phyloP scores from a whole-genome alignment of 345 rosid species.

The Clausena lansium region DNA sequence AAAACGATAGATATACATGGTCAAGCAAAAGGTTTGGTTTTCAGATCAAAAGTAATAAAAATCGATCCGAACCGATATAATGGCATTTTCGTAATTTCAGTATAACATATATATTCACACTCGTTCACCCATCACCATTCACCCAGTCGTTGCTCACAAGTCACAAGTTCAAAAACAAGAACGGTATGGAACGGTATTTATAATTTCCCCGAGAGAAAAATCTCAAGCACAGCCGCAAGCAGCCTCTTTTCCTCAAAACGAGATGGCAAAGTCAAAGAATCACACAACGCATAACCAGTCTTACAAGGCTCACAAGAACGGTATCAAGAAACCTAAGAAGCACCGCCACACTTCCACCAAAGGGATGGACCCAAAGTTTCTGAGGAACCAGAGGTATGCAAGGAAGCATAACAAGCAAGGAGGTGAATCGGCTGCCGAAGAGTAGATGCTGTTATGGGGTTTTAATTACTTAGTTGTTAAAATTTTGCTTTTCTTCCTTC shows the following conservation, averaged over 20 bases:
- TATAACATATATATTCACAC: no score
- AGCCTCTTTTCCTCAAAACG: neutral
- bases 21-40: neutral
- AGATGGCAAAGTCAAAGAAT: constrained; percentile 99
- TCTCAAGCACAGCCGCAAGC: neutral
- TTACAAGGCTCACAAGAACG: constrained; percentile 92
- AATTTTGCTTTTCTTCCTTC: neutral
- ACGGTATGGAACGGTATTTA: no score
- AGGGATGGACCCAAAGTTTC: constrained; percentile 98
- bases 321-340: constrained; percentile 94
- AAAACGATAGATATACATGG: no score
- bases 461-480: neutral
- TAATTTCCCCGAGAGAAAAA: neutral
- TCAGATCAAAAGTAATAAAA: no score
- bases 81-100: no score
- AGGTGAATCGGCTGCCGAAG: constrained; percentile 39
- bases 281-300: constrained; percentile 99
- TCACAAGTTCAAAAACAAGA: no score
- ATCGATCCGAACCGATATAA: no score
- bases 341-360: constrained; percentile 91
- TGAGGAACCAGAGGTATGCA: constrained; percentile 99
- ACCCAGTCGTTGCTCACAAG: no score
- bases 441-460: constrained; percentile 14
- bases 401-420: constrained; percentile 82
- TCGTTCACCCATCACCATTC: no score